phyloP scores from a whole-genome alignment of 768 basidiomycete species.

The Rhizopogon vulgaris region DNA sequence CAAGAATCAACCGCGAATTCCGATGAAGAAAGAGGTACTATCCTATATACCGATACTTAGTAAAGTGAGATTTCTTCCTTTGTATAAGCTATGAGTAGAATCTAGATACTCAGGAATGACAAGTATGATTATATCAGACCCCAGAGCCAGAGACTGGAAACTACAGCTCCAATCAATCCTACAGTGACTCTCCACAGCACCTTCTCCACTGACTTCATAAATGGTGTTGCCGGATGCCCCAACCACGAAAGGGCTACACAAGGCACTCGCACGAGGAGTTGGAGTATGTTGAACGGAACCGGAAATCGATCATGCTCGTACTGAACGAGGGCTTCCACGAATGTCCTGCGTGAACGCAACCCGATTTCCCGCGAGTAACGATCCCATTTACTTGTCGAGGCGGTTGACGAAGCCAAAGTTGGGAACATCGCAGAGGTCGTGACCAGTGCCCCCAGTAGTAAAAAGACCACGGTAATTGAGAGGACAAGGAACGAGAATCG shows the following conservation, averaged over 20 bases:
- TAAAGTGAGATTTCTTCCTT: too few species aligned
- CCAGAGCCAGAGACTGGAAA: slow-evolving; percentile 25
- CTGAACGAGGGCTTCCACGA: slow-evolving; percentile 28
- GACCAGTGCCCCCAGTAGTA: slow-evolving; percentile 25
- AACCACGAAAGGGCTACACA: slow-evolving; percentile 6
- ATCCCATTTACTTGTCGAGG: slow-evolving; percentile 35
- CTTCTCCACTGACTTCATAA: slow-evolving; percentile 19
- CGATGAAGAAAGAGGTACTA: too few species aligned
- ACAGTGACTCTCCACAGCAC: slow-evolving; percentile 38
- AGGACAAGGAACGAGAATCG: slow-evolving; percentile 38
- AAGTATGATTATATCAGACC: slow-evolving; percentile 6
- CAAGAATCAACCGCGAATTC: too few species aligned
- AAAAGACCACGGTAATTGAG: slow-evolving; percentile 26
- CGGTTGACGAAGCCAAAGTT: slow-evolving; percentile 3
- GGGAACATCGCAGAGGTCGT: slow-evolving; percentile 27
- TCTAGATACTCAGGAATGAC: not conserved
- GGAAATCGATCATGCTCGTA: slow-evolving; percentile 42
- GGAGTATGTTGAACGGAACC: slow-evolving; percentile 45
- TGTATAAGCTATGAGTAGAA: not conserved
- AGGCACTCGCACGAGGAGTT: slow-evolving; percentile 1
- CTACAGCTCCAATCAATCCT: slow-evolving; percentile 30
- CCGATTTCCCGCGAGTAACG: slow-evolving; percentile 40
- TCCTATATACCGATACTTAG: too few species aligned
- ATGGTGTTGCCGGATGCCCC: slow-evolving; percentile 11
- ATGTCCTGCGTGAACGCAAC: slow-evolving; percentile 35